Conservation (phyloP, 2,329 filamentous ascomycete species). For the Pestalotiopsis sp. region DNA sequence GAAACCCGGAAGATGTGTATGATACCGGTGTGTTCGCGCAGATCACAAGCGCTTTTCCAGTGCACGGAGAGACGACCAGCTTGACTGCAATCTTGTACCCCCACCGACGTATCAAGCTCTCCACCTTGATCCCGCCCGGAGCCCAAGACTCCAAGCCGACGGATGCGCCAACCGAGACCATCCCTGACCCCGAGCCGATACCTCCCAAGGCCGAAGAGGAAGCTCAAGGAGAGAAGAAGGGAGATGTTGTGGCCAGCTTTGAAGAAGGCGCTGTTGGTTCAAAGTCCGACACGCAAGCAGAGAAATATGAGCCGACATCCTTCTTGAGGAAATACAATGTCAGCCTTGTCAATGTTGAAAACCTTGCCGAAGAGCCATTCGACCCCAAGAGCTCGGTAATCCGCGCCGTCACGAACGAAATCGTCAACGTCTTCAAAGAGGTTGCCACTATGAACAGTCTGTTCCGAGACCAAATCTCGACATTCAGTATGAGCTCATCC, state of each 20-base stretch:
- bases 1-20: conserved; percentile 87
- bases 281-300: conserved; percentile 50
- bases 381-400: conserved; percentile 90
- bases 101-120: conserved; percentile 90
- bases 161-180: conserved; percentile 48
- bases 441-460: conserved; percentile 91
- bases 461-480: conserved; percentile 96
- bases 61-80: conserved; percentile 80
- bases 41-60: conserved; percentile 93
- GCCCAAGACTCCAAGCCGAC: conserved; percentile 53
- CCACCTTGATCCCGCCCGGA: conserved; percentile 74
- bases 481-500: conserved; percentile 93
- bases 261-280: conserved; percentile 76
- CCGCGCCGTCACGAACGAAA: conserved; percentile 92
- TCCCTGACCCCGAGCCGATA: conserved; percentile 65
- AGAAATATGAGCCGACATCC: conserved; percentile 81
- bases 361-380: conserved; percentile 83
- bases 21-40: conserved; percentile 97
- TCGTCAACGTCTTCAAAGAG: conserved; percentile 98
- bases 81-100: conserved; percentile 95
- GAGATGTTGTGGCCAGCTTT: conserved; percentile 95
- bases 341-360: conserved; percentile 94
- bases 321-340: conserved; percentile 92
- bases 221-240: conserved; percentile 68
- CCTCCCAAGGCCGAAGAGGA: conserved; percentile 60